phyloP scores from a whole-genome alignment of 169 alveolate species.

The Cryptosporidium meleagridis region DNA sequence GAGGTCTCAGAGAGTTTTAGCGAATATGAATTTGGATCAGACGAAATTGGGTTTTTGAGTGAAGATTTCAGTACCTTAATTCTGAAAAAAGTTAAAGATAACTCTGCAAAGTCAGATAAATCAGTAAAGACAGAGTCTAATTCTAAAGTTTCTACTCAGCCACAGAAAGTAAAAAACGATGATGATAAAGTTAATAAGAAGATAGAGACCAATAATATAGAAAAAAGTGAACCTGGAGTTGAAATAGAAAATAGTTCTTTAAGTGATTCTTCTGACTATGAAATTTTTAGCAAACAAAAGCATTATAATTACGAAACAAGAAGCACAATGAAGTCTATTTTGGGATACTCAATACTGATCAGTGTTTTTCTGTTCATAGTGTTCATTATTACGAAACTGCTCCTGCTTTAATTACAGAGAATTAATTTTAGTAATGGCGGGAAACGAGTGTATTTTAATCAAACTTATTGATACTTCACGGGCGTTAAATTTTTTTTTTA shows the following conservation, averaged over 20 bases:
- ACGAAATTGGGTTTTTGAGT: background rate
- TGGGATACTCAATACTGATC: slow-evolving; percentile 36
- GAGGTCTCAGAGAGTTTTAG: background rate
- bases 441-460: background rate
- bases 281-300: background rate
- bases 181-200: background rate
- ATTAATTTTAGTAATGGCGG: background rate
- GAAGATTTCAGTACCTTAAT: background rate
- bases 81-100: background rate
- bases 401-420: slow-evolving; percentile 7
- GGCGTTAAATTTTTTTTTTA: background rate
- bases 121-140: background rate
- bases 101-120: background rate
- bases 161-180: background rate
- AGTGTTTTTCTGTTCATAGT: background rate
- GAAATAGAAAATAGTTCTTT: background rate
- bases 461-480: background rate
- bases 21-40: background rate
- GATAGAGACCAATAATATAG: background rate
- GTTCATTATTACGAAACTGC: slow-evolving; percentile 25
- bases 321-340: slow-evolving; percentile 32
- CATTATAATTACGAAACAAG: slow-evolving; percentile 38
- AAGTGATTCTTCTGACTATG: slow-evolving; percentile 29
- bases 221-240: background rate
- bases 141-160: no score